Percentiles rank a stretch among this genome's conserved stretches.
Evolutionary conservation across 371 early-diverging fungal genomes (phyloP).

Genomic region (Coemansia sp.): DNA sequence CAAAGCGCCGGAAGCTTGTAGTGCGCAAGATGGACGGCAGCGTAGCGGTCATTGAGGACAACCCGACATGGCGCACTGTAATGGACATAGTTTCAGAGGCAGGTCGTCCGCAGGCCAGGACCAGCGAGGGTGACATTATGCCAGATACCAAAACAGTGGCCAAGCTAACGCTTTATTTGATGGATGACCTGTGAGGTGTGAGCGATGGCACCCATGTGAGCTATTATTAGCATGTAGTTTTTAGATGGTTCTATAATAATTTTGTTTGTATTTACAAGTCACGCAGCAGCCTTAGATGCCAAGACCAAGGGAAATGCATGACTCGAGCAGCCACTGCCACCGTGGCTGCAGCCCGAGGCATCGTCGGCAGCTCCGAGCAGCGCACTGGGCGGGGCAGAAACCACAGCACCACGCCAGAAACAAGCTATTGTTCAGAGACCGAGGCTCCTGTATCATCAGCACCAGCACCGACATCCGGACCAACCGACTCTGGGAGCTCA

Average conservation of each 20-base stretch:
- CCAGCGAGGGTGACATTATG: not conserved
- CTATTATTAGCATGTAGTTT: not conserved
- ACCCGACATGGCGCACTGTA: conserved; percentile 37
- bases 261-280: too few species aligned
- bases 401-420: too few species aligned
- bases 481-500: not conserved
- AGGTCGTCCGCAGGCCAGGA: not conserved
- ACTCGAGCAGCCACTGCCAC: too few species aligned
- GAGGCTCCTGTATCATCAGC: too few species aligned
- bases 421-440: too few species aligned
- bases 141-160: conserved; percentile 13
- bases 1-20: conserved; percentile 30
- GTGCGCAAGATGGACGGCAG: conserved; percentile 18
- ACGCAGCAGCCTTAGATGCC: too few species aligned
- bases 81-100: conserved; percentile 23
- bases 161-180: conserved; percentile 36
- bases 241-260: not conserved
- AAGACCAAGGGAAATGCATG: too few species aligned
- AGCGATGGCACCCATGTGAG: not conserved
- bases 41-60: conserved; percentile 19
- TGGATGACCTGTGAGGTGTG: not conserved
- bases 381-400: too few species aligned
- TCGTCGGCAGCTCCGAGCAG: too few species aligned
- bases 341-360: too few species aligned
- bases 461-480: too few species aligned